Evolutionary conservation across 2,329 filamentous ascomycete genomes (phyloP), one percentile per base, ranked within the genome.

Genomic region (Byssothecium circinans): DNA sequence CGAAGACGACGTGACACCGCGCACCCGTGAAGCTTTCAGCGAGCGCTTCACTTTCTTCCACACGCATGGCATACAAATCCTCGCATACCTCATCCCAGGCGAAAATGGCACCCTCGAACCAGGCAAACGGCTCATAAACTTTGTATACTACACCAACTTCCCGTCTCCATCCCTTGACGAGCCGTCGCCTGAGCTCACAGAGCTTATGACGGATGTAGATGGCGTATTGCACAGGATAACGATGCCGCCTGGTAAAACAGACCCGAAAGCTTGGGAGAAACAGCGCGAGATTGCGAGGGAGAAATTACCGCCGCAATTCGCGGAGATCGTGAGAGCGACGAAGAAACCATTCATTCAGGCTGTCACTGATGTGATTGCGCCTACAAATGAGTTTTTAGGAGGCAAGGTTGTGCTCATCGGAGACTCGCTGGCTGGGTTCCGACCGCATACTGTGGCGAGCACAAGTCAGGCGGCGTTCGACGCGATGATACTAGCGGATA

Each of bases 381-480:
- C 63, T 0, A 48, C 61, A 12, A 71, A 74, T 17, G 62, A 60
- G 27, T 77, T 74, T 44, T 60, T 69, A 19, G 61, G 67, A 27
- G 75, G 75, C 1, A 72, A 68, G 19, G 64, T 78, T 2, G 44
- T 78, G 14, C 53, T 79, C 8, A 70, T 78, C 2, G 77, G 76
- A 1, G 77, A 80, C 56, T 73, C 76, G 0, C 56, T 78, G 17
- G 71, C 75, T 0, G 70, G 74, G 1, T 75, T 78, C 25, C 56
- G 77, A 36, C 76, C 77, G 5, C 76, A 79, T 49, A 69, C 74
- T 2, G 77, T 70, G 1, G 68, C 71, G 18, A 75, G 74, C 14
- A 78, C 76, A 2, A 73, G 75, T 20, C 76, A 79, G 52, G 75
- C 75, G 4, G 76, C 74, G 2, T 72, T 71, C 34, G 74, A 78